Percentiles rank a stretch among this genome's conserved stretches.
Conservation (phyloP, 495 filamentous ascomycete genomes). For the Peziza echinospora region DNA sequence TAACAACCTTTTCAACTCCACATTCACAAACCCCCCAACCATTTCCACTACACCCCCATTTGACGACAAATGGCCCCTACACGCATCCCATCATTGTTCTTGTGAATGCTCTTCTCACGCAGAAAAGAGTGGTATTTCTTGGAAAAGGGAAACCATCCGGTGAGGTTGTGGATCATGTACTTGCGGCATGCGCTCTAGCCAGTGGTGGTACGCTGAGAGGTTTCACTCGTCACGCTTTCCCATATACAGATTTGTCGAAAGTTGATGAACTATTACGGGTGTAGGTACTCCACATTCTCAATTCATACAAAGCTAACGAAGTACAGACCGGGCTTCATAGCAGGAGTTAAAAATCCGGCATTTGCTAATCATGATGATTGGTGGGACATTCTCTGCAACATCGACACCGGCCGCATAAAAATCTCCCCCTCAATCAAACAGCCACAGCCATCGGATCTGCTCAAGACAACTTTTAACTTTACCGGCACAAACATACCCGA, state of each 20-base stretch:
- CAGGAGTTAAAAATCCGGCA: conserved; percentile 89
- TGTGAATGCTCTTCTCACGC: conserved; percentile 67
- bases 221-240: conserved; percentile 94
- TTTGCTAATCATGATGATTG: conserved; percentile 90
- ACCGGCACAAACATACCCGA: conserved; percentile 2
- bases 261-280: conserved; percentile 91
- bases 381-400: conserved; percentile 95
- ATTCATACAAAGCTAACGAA: background rate
- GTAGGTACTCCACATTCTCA: background rate
- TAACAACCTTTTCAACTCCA: conserved; percentile 70
- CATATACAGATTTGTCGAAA: conserved; percentile 94
- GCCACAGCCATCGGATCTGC: conserved; percentile 8
- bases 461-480: background rate
- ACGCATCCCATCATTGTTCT: conserved; percentile 63
- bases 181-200: conserved; percentile 78
- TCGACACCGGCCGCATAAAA: conserved; percentile 79
- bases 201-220: conserved; percentile 88
- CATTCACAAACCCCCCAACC: conserved; percentile 65
- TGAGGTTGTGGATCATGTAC: conserved; percentile 84
- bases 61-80: conserved; percentile 69
- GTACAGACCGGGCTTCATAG: conserved; percentile 67
- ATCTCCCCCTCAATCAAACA: conserved; percentile 33
- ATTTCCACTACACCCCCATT: conserved; percentile 70
- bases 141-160: conserved; percentile 86
- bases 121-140: conserved; percentile 89